phyloP scores from a whole-genome alignment of 2,329 filamentous ascomycete genomes.

The Colletotrichum sojae region DNA sequence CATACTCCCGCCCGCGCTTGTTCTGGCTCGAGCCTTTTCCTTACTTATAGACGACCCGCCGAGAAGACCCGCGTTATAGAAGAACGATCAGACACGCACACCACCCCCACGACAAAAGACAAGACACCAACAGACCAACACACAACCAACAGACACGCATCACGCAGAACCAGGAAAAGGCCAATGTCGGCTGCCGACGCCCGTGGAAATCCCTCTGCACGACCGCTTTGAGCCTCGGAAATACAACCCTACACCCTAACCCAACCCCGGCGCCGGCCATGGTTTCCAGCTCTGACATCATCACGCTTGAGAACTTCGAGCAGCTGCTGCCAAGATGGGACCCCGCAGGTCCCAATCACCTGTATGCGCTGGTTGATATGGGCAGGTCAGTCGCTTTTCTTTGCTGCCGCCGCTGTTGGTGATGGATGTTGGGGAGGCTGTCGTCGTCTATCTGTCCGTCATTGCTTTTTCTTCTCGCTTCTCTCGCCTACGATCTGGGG shows the following conservation, averaged over 20 bases:
- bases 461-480: slow-evolving; percentile 3
- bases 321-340: slow-evolving; percentile 65
- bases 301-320: slow-evolving; percentile 67
- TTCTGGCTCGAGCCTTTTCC: background rate
- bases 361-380: slow-evolving; percentile 73
- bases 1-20: background rate
- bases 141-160: slow-evolving; percentile 3
- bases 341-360: slow-evolving; percentile 61
- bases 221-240: slow-evolving; percentile 30
- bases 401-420: background rate
- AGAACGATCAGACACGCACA: no score
- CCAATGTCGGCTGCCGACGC: slow-evolving; percentile 32
- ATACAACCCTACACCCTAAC: slow-evolving; percentile 22
- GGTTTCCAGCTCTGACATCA: slow-evolving; percentile 53
- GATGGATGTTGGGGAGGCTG: background rate
- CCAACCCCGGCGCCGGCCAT: slow-evolving; percentile 26
- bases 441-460: background rate
- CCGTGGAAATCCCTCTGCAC: slow-evolving; percentile 31
- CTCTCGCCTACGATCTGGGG: background rate
- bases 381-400: slow-evolving; percentile 62
- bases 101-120: background rate
- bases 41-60: background rate
- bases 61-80: background rate
- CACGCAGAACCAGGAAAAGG: background rate
- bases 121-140: background rate